Conservation (phyloP, 176 grass and related monocot species). For the Oryza meyeriana region DNA sequence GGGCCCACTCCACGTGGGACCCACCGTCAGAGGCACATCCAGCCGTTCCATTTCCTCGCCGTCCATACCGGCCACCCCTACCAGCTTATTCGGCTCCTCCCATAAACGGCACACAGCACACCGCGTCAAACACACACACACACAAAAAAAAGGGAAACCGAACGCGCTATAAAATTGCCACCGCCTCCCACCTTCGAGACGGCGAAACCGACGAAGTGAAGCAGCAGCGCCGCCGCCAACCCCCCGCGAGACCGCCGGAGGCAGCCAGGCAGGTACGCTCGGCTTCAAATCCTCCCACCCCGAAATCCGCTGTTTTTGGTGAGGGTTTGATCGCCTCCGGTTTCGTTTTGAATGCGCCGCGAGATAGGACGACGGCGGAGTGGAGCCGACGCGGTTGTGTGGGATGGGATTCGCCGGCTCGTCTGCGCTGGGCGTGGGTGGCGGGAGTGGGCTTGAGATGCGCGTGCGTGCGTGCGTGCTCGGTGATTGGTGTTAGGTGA, state of each 20-base stretch:
- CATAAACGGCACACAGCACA: not conserved
- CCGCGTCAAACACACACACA: not conserved
- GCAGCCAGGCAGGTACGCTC: conserved; percentile 20
- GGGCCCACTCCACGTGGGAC: not conserved
- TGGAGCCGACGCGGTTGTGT: not conserved
- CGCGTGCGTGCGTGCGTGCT: not conserved
- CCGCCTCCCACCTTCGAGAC: not conserved
- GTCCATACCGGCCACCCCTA: not conserved
- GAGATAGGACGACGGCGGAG: not conserved
- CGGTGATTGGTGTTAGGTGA: not conserved
- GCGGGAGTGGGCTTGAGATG: not conserved
- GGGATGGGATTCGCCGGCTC: not conserved
- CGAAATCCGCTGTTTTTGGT: not conserved
- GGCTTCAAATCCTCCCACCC: not conserved
- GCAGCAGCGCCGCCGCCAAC: conserved; percentile 19
- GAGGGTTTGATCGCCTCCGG: not conserved
- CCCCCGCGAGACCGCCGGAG: not conserved
- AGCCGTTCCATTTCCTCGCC: not conserved
- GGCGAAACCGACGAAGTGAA: conserved; percentile 33
- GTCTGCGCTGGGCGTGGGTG: not conserved
- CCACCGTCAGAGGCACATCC: not conserved
- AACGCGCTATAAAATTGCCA: conserved; percentile 32
- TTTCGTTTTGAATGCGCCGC: not conserved
- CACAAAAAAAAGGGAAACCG: not conserved
- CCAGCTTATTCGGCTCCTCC: not conserved